Evolutionary conservation across 1,284 basidiomycete species (phyloP).

Genomic region (Trichosporon faecale): DNA sequence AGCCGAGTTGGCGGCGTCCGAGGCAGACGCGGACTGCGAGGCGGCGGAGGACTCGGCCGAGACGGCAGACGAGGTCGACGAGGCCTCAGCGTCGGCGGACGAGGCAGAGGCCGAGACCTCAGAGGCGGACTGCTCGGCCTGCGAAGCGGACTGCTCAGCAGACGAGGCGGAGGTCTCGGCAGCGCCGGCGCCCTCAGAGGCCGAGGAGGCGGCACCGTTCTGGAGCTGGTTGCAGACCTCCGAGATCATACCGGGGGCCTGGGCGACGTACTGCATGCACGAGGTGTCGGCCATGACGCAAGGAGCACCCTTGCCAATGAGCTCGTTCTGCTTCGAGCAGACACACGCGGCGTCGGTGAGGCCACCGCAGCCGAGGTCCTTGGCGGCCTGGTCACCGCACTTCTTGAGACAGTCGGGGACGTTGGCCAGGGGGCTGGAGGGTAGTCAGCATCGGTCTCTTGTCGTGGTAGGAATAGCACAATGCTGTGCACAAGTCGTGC

Average conservation of each 20-base stretch:
- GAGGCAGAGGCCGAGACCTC: background rate
- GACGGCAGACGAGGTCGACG: background rate
- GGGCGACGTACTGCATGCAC: slow-evolving; percentile 12
- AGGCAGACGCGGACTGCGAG: background rate
- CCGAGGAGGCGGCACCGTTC: background rate
- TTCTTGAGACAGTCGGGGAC: slow-evolving; percentile 12
- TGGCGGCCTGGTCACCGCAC: slow-evolving; percentile 6
- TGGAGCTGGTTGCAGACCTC: slow-evolving; percentile 1
- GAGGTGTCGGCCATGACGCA: background rate
- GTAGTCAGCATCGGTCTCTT: slow-evolving; percentile 6
- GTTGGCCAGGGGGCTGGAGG: slow-evolving; percentile 7
- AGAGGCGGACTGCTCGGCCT: background rate
- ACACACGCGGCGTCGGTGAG: slow-evolving; percentile 7
- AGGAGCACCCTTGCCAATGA: slow-evolving; percentile 1
- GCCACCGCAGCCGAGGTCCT: slow-evolving; percentile 9
- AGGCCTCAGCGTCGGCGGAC: background rate
- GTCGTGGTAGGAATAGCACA: background rate
- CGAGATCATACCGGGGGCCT: background rate
- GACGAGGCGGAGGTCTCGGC: background rate
- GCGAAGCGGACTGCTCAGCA: background rate
- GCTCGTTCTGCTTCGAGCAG: slow-evolving; percentile 8
- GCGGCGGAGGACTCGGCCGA: background rate
- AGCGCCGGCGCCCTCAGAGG: background rate
- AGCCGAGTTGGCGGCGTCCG: background rate
- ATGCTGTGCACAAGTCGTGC: background rate